Conservation (phyloP, 805 yeast genomes). For the Wickerhamiella qilinensis region DNA sequence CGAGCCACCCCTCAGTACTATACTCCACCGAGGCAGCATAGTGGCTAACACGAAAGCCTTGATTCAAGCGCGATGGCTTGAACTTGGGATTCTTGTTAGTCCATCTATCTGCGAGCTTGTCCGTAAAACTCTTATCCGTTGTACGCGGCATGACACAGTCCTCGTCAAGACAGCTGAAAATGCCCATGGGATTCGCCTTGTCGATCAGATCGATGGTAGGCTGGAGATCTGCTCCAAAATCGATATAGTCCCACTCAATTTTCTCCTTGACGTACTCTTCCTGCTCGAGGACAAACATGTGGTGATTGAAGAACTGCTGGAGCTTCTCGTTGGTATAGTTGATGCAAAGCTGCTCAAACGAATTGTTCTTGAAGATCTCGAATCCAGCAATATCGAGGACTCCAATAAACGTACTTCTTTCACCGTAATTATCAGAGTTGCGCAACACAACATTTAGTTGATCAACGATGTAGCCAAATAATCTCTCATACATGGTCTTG, state of each 20-base stretch:
- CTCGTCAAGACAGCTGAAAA: conserved; percentile 77
- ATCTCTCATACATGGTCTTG: conserved; percentile 67
- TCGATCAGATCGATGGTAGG: conserved; percentile 90
- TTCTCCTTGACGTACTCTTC: conserved; percentile 90
- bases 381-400: conserved; percentile 95
- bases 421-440: conserved; percentile 22
- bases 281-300: conserved; percentile 92
- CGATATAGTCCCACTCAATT: conserved; percentile 86
- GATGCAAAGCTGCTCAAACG: conserved; percentile 93
- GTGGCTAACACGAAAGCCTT: conserved; percentile 73
- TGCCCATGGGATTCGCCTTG: conserved; percentile 54
- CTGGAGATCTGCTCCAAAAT: conserved; percentile 87
- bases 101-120: conserved; percentile 57
- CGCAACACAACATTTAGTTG: conserved; percentile 57
- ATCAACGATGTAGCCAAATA: conserved; percentile 63
- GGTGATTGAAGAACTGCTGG: conserved; percentile 93
- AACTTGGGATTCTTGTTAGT: conserved; percentile 39
- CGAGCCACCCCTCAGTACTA: conserved; percentile 80
- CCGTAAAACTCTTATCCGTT: conserved; percentile 65
- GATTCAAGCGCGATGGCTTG: conserved; percentile 53
- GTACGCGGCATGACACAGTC: conserved; percentile 92
- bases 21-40: conserved; percentile 97
- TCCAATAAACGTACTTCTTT: conserved; percentile 42
- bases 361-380: conserved; percentile 88
- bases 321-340: conserved; percentile 91